Base-by-base conservation (phyloP, 2,329 filamentous ascomycete genomes). In the Aspergillus unguis region DNA sequence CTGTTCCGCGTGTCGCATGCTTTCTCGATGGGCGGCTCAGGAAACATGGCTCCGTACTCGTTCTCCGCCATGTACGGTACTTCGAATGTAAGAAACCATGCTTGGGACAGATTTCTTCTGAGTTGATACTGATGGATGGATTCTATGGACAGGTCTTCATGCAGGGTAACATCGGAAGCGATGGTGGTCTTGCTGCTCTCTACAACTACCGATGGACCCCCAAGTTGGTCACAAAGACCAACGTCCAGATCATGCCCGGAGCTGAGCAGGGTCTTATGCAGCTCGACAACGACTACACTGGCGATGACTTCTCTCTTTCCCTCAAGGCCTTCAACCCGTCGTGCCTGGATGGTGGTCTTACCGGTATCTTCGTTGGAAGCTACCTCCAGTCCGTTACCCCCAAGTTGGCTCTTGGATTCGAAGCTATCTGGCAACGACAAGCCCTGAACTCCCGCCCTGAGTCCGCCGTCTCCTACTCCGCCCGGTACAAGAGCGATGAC, bases 1-100 rank as follows among this genome's bases (percentile, higher is more conserved):
- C 79, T 97, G 62, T 99, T 99, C 81, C 92, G 97, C 77, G 88
- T 96, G 64, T 96, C 92, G 61, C 94, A 99, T 78, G 90, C 94
- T 65, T 94, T 99, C 73, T 87, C 92, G 51, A 90, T 96, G 84
- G 92, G 94, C 64, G 83, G 83, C 40, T 90, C 96, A 75, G 85
- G 88, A 62, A 74, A 73, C 54, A 80, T 95, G 72, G 92, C 92
- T 71, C 94, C 94, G 35, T 99, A 99, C 76, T 90, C 90, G 50
- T 96, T 97, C 76, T 90, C 91, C 62, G 90, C 89, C 60, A 84
- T 99, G 68, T 96, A 94, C 72, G 94, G 94, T 63, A 96, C 89
- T 61, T 88, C 87, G 75, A 92, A 90, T 81, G 92, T 96, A 75
- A 64, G 82, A 78, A 52, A 33, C 17, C 23, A 32, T 31, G 32